Evolutionary conservation across 2,329 filamentous ascomycete species (phyloP), one percentile per base, ranked within the genome.

Genomic region (Aspergillus eucalypticola): DNA sequence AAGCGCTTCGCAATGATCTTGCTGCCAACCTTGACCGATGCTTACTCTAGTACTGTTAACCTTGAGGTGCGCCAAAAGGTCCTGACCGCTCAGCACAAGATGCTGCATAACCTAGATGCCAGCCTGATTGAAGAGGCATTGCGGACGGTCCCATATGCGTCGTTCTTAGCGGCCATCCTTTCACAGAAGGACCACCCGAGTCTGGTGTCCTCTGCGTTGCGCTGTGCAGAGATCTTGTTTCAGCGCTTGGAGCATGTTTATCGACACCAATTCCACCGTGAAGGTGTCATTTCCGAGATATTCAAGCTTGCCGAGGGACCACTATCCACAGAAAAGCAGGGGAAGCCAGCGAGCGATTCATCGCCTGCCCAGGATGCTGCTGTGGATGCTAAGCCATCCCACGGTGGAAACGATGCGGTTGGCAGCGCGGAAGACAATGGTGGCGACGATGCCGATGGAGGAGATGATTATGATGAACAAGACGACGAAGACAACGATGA

Each of bases 41-140:
- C 93, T 0, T 99, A 96, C 72, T 97, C 95, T 10, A 98, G 95
- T 76, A 99, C 95, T 0, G 94, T 99, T 64, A 99, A 99, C 71
- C 80, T 98, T 15, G 92, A 87, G 59, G 95, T 99, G 42, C 90
- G 96, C 21, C 92, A 98, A 73, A 97, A 96, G 77, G 95, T 99
- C 2, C 83, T 99, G 35, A 91, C 88, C 19, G 95, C 94, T n/a
- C 95, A 99, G 71, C 81, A 98, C 48, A 98, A 98, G 79, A 98
- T 99, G 92, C 84, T 99, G 8, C 96, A 92, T 11, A 96, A 97
- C 66, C 79, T 99, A n/a, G 92, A 97, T 67, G 88, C 87, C 46
- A 83, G 85, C 39, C 92, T 99, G 54, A 84, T 99, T 3, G 85
- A 91, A 62, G 94, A 97, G 68, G 90, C 94, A 8, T 79, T 99